A percentile compares a stretch with the other conserved stretches of the same genome.
Evolutionary conservation across 441 rosid species (phyloP).

Genomic region (Jatropha podagrica): DNA sequence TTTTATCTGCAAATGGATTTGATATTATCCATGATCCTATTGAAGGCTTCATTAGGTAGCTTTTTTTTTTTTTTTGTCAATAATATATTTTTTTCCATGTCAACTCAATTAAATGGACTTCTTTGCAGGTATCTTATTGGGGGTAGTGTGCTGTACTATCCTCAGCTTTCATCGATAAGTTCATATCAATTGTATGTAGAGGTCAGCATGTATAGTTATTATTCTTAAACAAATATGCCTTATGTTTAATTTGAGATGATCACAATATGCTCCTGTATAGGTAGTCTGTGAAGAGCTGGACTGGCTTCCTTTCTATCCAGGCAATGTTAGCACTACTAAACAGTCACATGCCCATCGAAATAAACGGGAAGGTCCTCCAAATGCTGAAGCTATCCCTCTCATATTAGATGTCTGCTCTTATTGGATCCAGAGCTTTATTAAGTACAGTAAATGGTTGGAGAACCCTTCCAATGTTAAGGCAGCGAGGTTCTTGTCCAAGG

Average conservation of each 20-base stretch:
- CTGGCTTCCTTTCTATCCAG: slow-evolving; percentile 93
- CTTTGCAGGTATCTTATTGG: slow-evolving; percentile 79
- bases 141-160: slow-evolving; percentile 91
- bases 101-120: slow-evolving; percentile 22
- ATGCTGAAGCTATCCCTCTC: slow-evolving; percentile 74
- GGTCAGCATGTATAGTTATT: slow-evolving; percentile 50
- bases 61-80: slow-evolving; percentile 8
- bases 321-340: slow-evolving; percentile 37
- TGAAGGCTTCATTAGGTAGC: slow-evolving; percentile 82
- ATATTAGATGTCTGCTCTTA: slow-evolving; percentile 79
- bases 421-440: slow-evolving; percentile 95
- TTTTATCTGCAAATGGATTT: slow-evolving; percentile 79
- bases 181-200: slow-evolving; percentile 97
- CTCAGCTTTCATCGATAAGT: slow-evolving; percentile 95
- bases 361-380: slow-evolving; percentile 67
- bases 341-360: slow-evolving; percentile 62
- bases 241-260: slow-evolving; percentile 18
- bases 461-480: slow-evolving; percentile 88
- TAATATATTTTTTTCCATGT: slow-evolving; percentile 5
- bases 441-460: slow-evolving; percentile 94
- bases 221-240: slow-evolving; percentile 21
- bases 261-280: slow-evolving; percentile 42
- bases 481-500: slow-evolving; percentile 78
- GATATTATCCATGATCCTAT: slow-evolving; percentile 55
- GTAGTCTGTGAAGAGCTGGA: slow-evolving; percentile 99